Evolutionary conservation across 306 rosid genomes (phyloP).

Genomic region (Acacia confusa): DNA sequence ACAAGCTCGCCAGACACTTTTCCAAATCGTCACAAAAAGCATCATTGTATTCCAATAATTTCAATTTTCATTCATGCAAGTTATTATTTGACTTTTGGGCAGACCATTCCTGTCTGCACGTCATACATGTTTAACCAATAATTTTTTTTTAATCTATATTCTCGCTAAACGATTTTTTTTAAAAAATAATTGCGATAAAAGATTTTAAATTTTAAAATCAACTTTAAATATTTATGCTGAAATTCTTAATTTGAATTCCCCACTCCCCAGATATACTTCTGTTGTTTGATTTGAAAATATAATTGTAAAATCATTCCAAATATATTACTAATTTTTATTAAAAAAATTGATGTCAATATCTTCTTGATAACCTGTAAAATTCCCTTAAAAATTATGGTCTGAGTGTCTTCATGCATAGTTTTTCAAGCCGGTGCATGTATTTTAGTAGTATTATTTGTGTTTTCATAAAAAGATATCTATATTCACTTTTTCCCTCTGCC

Average conservation of each 20-base stretch:
- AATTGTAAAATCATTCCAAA: neutral
- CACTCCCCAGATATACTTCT: too few species aligned
- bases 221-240: neutral
- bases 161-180: too few species aligned
- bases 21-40: neutral
- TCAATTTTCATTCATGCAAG: neutral
- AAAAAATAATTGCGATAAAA: too few species aligned
- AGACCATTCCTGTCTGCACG: neutral
- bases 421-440: neutral
- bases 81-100: constrained; percentile 4
- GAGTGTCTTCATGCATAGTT: neutral
- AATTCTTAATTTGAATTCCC: neutral
- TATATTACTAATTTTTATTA: too few species aligned
- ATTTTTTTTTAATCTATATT: neutral
- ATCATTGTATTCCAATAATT: neutral
- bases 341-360: too few species aligned
- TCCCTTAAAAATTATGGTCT: neutral
- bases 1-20: neutral
- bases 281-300: neutral
- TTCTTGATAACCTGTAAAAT: neutral
- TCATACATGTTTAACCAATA: neutral
- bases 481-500: too few species aligned
- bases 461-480: neutral
- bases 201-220: too few species aligned
- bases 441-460: neutral